phyloP scores from a whole-genome alignment of 2,329 filamentous ascomycete species.

The Keithomyces neogunnii region DNA sequence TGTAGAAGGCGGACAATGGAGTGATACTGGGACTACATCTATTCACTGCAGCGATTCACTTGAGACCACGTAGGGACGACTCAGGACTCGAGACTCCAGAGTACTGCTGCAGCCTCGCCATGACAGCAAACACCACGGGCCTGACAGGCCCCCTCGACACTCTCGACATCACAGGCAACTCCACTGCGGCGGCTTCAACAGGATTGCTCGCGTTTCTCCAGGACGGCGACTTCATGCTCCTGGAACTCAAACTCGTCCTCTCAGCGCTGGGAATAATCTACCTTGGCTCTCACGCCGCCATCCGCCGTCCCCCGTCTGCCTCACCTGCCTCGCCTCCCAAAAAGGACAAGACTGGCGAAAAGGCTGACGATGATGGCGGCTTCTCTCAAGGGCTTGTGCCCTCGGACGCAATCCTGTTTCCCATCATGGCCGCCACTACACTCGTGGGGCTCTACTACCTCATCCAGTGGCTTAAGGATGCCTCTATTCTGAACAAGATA shows the following conservation, averaged over 20 bases:
- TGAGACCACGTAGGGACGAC: no score
- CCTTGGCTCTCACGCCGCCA: constrained; percentile 73
- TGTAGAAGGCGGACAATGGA: no score
- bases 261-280: constrained; percentile 78
- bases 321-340: constrained; percentile 54
- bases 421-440: constrained; percentile 63
- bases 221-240: constrained; percentile 32
- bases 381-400: constrained; percentile 45
- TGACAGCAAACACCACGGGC: constrained; percentile 12
- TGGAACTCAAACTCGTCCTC: constrained; percentile 42
- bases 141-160: constrained; percentile 17
- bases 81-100: no score
- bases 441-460: constrained; percentile 76
- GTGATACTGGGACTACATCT: no score
- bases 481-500: constrained; percentile 71
- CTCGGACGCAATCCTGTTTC: constrained; percentile 77
- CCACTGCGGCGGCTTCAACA: constrained; percentile 11
- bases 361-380: constrained; percentile 36
- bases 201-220: constrained; percentile 21
- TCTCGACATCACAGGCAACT: constrained; percentile 20
- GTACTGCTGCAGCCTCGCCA: background rate
- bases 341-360: constrained; percentile 31
- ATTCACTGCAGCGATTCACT: no score
- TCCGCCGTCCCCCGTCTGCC: constrained; percentile 76
- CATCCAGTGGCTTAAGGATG: constrained; percentile 81